Evolutionary conservation across 2,329 filamentous ascomycete genomes (phyloP).

Genomic region (Lasiodiplodia gonubiensis): DNA sequence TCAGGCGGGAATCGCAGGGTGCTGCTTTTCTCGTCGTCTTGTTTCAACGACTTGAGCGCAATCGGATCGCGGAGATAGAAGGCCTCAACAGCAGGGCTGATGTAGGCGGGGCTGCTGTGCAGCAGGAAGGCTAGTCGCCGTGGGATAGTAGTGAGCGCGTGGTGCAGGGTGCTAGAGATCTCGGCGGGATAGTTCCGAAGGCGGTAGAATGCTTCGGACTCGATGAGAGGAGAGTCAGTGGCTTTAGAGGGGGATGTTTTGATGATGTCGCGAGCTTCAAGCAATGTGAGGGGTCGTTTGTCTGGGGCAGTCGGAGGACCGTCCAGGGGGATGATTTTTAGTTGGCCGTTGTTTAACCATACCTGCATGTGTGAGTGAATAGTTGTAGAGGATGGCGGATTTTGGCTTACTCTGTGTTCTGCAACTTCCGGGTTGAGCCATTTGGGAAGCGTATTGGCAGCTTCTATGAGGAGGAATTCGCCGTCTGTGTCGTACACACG

Average conservation of each 20-base stretch:
- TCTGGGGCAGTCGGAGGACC: constrained; percentile 31
- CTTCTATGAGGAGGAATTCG: constrained; percentile 93
- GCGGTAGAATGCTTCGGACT: constrained; percentile 48
- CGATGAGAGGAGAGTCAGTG: constrained; percentile 74
- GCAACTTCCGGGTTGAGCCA: constrained; percentile 95
- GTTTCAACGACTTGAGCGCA: constrained; percentile 70
- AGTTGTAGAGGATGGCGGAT: neutral
- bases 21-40: constrained; percentile 51
- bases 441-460: constrained; percentile 81
- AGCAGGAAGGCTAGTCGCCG: constrained; percentile 82
- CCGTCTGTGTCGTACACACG: constrained; percentile 87
- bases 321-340: constrained; percentile 72
- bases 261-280: constrained; percentile 69
- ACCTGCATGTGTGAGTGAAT: constrained; percentile 53
- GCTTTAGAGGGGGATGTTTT: constrained; percentile 47
- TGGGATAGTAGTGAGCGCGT: constrained; percentile 74
- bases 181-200: constrained; percentile 48
- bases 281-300: constrained; percentile 59
- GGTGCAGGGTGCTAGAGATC: constrained; percentile 76
- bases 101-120: constrained; percentile 73
- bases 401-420: constrained; percentile 67
- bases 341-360: constrained; percentile 81
- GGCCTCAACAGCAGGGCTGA: constrained; percentile 83
- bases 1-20: constrained; percentile 69
- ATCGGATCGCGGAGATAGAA: constrained; percentile 91